Evolutionary conservation across 2,329 filamentous ascomycete species (phyloP).

Genomic region (Elsinoe fawcettii): DNA sequence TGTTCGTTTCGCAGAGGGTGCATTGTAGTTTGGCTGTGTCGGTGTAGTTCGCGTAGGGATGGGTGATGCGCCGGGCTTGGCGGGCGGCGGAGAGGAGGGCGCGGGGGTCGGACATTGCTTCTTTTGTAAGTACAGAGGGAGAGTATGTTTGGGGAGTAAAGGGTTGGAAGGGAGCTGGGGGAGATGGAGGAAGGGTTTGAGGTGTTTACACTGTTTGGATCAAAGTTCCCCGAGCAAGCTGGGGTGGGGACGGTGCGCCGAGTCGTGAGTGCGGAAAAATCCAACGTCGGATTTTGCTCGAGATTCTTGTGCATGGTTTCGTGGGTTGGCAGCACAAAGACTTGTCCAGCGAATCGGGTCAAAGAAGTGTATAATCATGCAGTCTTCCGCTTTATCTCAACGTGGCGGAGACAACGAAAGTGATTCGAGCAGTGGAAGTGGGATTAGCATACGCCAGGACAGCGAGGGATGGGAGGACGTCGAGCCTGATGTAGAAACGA

Average conservation of each 20-base stretch:
- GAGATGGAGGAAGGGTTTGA: neutral
- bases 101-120: constrained; percentile 67
- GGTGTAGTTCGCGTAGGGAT: constrained; percentile 61
- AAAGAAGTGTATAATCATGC: neutral
- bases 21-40: constrained; percentile 61
- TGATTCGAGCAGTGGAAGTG: constrained; percentile 18
- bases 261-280: neutral
- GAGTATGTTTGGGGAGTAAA: neutral
- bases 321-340: constrained; percentile 5
- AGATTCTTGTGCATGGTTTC: neutral
- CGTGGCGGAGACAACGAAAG: constrained; percentile 7
- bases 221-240: neutral
- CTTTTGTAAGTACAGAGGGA: neutral
- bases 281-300: neutral
- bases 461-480: constrained; percentile 40
- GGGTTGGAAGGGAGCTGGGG: neutral
- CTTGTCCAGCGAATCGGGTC: neutral
- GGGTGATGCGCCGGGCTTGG: constrained; percentile 62
- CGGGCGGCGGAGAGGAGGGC: constrained; percentile 72
- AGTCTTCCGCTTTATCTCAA: neutral
- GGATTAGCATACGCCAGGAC: constrained; percentile 26
- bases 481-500: constrained; percentile 33
- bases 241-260: neutral
- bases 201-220: constrained; percentile 10
- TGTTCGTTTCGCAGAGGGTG: constrained; percentile 54